A percentile compares a stretch with the other conserved stretches of the same genome.
These are phyloP conservation scores for Serendipita indica DNA, from an alignment of 768 basidiomycete species.

Conservation along the genomic window DNA sequence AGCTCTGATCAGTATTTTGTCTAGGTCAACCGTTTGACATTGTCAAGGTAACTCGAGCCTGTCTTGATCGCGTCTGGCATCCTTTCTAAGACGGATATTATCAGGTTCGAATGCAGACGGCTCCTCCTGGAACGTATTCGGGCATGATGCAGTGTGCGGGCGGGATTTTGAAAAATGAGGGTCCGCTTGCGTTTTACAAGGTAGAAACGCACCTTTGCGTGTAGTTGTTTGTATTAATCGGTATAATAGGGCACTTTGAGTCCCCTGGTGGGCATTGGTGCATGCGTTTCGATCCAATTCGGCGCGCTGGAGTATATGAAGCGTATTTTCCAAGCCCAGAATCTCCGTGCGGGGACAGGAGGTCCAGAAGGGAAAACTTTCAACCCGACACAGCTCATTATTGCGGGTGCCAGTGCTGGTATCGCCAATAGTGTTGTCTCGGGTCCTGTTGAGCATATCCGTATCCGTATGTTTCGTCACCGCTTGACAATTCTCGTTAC, in stretches of 20 bases:
- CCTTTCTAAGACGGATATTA: background rate
- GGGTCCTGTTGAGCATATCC: constrained; percentile 93
- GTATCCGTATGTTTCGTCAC: constrained; percentile 59
- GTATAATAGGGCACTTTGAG: constrained; percentile 64
- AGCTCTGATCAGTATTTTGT: too few species aligned
- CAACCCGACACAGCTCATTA: constrained; percentile 47
- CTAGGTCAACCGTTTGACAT: constrained; percentile 98
- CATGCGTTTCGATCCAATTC: constrained; percentile 94
- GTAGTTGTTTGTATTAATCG: background rate
- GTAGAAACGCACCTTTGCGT: constrained; percentile 24
- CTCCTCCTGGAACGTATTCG: constrained; percentile 73
- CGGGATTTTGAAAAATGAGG: constrained; percentile 82
- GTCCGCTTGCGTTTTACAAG: constrained; percentile 92
- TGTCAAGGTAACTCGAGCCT: constrained; percentile 50
- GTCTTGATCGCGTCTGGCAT: constrained; percentile 9
- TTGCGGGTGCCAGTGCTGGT: constrained; percentile 72
- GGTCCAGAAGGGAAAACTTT: constrained; percentile 51
- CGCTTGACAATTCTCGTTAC: background rate
- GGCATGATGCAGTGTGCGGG: constrained; percentile 82
- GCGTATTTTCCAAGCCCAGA: constrained; percentile 54
- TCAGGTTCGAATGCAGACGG: constrained; percentile 73
- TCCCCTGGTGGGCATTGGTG: constrained; percentile 80
- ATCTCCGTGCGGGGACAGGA: constrained; percentile 42
- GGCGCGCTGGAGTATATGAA: constrained; percentile 78
- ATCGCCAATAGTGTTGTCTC: constrained; percentile 85